Evolutionary conservation across 1,284 basidiomycete genomes (phyloP).

Genomic region (Trichosporon ovoides): DNA sequence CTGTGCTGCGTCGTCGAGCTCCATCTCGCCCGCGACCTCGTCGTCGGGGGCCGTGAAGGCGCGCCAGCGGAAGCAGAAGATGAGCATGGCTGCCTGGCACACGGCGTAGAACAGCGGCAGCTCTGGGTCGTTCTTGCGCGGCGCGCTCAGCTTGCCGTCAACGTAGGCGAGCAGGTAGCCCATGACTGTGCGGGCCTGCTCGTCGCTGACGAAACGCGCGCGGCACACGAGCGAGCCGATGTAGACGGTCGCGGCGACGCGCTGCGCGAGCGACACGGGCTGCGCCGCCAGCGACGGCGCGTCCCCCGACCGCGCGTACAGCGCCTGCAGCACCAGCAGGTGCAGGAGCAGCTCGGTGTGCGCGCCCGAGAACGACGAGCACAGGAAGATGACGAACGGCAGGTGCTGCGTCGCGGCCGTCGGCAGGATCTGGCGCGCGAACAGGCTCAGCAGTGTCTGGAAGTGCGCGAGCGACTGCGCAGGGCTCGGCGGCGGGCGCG

Average conservation of each 20-base stretch:
- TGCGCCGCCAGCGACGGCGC: slow-evolving; percentile 25
- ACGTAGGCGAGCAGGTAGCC: slow-evolving; percentile 79
- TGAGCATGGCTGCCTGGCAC: slow-evolving; percentile 86
- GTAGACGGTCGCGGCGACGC: slow-evolving; percentile 84
- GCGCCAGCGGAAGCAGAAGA: slow-evolving; percentile 97
- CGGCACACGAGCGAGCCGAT: slow-evolving; percentile 89
- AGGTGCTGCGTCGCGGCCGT: slow-evolving; percentile 97
- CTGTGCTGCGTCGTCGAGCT: slow-evolving; percentile 51
- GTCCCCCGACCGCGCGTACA: slow-evolving; percentile 68
- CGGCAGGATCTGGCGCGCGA: slow-evolving; percentile 84
- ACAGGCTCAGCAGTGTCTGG: slow-evolving; percentile 81
- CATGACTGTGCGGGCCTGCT: slow-evolving; percentile 70
- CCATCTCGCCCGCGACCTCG: slow-evolving; percentile 55
- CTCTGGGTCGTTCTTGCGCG: slow-evolving; percentile 51
- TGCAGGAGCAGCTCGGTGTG: slow-evolving; percentile 92
- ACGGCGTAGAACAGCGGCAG: slow-evolving; percentile 81
- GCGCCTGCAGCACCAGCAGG: slow-evolving; percentile 78
- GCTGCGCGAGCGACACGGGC: slow-evolving; percentile 44
- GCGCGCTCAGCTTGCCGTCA: slow-evolving; percentile 66
- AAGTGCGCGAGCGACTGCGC: slow-evolving; percentile 59
- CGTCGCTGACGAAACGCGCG: slow-evolving; percentile 75
- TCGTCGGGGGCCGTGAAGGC: slow-evolving; percentile 27
- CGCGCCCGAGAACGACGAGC: slow-evolving; percentile 77
- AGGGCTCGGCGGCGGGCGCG: slow-evolving; percentile 23
- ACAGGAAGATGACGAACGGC: slow-evolving; percentile 96